Evolutionary conservation across 2,329 filamentous ascomycete species (phyloP), one percentile per base, ranked within the genome.

Genomic region (Exophiala sideris): DNA sequence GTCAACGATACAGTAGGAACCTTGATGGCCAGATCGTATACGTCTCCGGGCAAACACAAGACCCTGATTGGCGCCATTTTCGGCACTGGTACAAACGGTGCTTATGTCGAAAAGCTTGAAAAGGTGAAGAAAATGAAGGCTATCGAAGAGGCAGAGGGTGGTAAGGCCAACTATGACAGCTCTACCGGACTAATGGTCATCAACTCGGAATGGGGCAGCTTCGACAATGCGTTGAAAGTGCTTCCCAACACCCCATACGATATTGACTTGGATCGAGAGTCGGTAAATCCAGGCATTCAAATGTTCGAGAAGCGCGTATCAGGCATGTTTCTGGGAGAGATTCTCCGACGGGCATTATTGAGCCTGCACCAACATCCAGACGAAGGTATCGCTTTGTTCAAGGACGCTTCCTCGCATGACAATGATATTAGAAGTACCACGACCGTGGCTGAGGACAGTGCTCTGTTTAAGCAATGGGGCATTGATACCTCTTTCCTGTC

Each of bases 241-340:
- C 79, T 99, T 38, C 94, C 92, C 42, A 87, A 85, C 65, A 97
- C 92, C 0, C 76, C 83, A 0, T 97, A 90, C 75, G 94, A 99
- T 68, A 75, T 78, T 46, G 80, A 84, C 53, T 79, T 99, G 20
- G 92, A 99, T 71, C 75, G 77, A 52, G 83, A 86, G 56, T 94
- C 87, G 61, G 84, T 89, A 64, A 97, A 99, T 72, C 92, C 91
- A 0, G 94, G 94, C 21, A 84, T 95, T 58, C 94, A 99, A 69
- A 96, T 97, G 89, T 99, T 97, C 68, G 94, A 99, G 77, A 99
- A 99, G 80, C 88, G 92, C 45, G 87, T 99, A 12, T 96, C 91
- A 0, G 94, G 94, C 70, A 97, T 99, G 92, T 99, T 97, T 76
- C 73, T 99, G 45, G 94, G 94, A 50, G 94, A 99, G 71, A 91